Evolutionary conservation across 176 grass and related monocot genomes (phyloP), one percentile per base, ranked within the genome.

Genomic region (Areca catechu): DNA sequence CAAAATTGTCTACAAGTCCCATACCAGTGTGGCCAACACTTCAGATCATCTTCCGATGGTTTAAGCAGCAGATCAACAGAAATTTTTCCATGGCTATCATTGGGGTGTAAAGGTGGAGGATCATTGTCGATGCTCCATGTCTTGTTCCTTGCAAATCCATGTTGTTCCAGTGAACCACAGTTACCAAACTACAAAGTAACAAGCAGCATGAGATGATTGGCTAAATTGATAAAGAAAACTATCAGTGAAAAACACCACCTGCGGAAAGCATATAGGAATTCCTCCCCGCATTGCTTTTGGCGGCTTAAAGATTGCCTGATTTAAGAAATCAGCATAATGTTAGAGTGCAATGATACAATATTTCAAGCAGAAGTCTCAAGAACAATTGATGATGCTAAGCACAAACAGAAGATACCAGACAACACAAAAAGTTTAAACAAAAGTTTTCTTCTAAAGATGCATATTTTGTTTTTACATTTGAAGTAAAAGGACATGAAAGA

Each of bases 61-160:
- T 96, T 90, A 61, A 96, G 72, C 62, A 96, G 63, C 67, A 90
- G 80, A 61, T 96, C 68, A 63, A 96, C 64, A 54, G 54, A 71
- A 67, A 78, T 48, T 60, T 62, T 95, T 54, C 55, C 78, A 5
- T 34, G 59, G n/a, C 24, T 62, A 24, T 81, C 54, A 65, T 72
- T 76, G 22, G 54, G 50, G 43, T 62, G 71, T 24, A 79, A 64
- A 19, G 57, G 57, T 20, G 66, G 75, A 58, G 77, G 72, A 50
- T 88, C 74, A 50, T 74, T 68, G 18, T 96, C 92, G 48, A 91
- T 66, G 62, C 53, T 25, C 91, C 92, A 90, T 53, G 77, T 82
- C 71, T 74, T 90, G 61, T 90, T 96, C 73, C 86, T 90, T 47
- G 86, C 92, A 85, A 90, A 96, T 73, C 92, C 92, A 79, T 96